Evolutionary conservation across 371 early-diverging fungal species (phyloP), one percentile per base, ranked within the genome.

Genomic region (Dichotomocladium elegans): DNA sequence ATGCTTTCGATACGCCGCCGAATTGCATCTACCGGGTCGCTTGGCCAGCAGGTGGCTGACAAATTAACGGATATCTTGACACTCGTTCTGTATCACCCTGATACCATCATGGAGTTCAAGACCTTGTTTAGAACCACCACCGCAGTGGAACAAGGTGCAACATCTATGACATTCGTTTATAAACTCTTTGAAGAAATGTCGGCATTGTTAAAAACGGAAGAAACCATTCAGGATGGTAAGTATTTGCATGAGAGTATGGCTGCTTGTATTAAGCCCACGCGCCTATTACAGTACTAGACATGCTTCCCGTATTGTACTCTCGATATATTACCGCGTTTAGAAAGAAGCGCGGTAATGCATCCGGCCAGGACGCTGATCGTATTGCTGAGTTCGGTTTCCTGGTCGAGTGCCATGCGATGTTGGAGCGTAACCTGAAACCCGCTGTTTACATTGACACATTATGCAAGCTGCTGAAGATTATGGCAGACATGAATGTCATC

Each of bases 311-410:
- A 14, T 45, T 76, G 15, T 61, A 67, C n/a, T 34, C 49, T 14
- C 35, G 53, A 25, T 76, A 72, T 43, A 51, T 76, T 8, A 33
- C 34, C 5, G 47, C 58, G 3, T 72, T 62, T 30, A 61, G 77
- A 40, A 61, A 64, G 21, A 70, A 68, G 30, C 60, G 74, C 15
- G 58, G 58, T 2, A 44, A 53, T 2, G 56, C 65, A 8, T 33
- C 66, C 4, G 53, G 58, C 48, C 66, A 74, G 30, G 68, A 72
- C 44, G 35, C 53, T 1, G 58, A 53, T 21, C 62, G 70, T 34
- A 60, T 47, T 29, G 70, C 64, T 10, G 77, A 76, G 43, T 72
- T 72, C 43, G 73, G 71, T 1, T 60, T 76, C 10, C 68, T 72
- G 45, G 41, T 61, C 11, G 57, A 66, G 33, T 35, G 63, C 35